These are phyloP conservation scores for Penicillium manginii DNA, from an alignment of 495 filamentous ascomycete genomes.

Conservation along the genomic window DNA sequence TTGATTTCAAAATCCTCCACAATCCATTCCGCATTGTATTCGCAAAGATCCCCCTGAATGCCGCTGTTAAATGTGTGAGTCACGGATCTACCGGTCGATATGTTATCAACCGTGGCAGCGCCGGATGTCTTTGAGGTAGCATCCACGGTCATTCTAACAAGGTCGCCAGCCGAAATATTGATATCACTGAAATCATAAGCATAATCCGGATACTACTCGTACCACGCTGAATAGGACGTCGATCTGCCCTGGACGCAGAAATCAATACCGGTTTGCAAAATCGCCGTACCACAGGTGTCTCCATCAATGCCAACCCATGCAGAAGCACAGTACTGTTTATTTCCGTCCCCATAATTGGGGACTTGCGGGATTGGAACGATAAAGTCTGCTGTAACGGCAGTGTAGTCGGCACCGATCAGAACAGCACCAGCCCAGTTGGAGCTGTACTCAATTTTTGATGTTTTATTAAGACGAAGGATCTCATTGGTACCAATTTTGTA, in stretches of 20 bases:
- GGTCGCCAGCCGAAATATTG: conserved; percentile 52
- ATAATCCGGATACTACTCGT: conserved; percentile 62
- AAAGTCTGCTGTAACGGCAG: conserved; percentile 50
- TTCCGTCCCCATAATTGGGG: conserved; percentile 41
- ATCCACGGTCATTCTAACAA: conserved; percentile 54
- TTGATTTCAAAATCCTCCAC: conserved; percentile 58
- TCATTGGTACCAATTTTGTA: conserved; percentile 31
- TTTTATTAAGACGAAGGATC: conserved; percentile 26
- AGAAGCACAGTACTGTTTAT: conserved; percentile 52
- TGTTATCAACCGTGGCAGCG: conserved; percentile 54
- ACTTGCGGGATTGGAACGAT: conserved; percentile 52
- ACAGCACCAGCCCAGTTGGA: conserved; percentile 61
- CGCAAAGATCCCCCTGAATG: conserved; percentile 28
- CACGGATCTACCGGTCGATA: conserved; percentile 52
- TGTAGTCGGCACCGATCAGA: conserved; percentile 49
- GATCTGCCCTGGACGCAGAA: conserved; percentile 43
- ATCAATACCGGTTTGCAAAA: conserved; percentile 62
- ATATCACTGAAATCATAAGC: conserved; percentile 56
- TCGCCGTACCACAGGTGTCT: conserved; percentile 53
- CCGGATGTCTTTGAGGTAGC: conserved; percentile 49
- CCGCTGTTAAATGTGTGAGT: conserved; percentile 47
- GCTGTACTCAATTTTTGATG: conserved; percentile 45
- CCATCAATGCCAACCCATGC: conserved; percentile 65
- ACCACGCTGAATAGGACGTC: conserved; percentile 57
- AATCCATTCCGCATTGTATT: conserved; percentile 63